Base-by-base conservation (phyloP, 768 basidiomycete species). In the Melanogaster broomeanus region DNA sequence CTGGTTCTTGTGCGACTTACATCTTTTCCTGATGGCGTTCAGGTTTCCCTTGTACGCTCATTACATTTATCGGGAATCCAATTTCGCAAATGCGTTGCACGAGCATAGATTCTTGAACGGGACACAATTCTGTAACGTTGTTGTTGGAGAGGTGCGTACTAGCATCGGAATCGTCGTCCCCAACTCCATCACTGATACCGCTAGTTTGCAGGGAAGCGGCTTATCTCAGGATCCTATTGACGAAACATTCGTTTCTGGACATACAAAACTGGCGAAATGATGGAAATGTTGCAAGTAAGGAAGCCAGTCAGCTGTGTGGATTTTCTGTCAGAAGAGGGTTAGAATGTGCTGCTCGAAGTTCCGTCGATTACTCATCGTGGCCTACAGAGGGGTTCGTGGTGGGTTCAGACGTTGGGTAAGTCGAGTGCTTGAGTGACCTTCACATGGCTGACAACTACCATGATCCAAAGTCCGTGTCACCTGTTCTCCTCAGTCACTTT, bases 191-290 rank as follows among this genome's bases (percentile, higher is more conserved):
- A 13, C 3, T 2, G 2, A 15, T 33, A 2, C n/a, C 41, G 22
- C 38, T n/a, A n/a, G 6, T 30, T 38, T 35, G 44, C 50, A 67
- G 90, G 88, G 16, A 87, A 92, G 60, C 76, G 87, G 9, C 74
- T 96, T 37, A 91, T 96, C 57, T 92, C 88, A 56, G 93, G 93
- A 15, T 90, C 88, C 24, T 93, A 94, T 62, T n/a, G 93, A 95
- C 49, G 93, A 93, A 67, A 92, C 1, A 94, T 96, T 53, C 78
- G 93, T 12, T 90, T 96, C 69, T 96, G 93, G 89, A 94, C 64
- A 78, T 96, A 19, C 77, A n/a, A 76, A 47, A 81, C 78, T 0
- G 83, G 79, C 5, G 79, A 81, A 59, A 72, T 80, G 72, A 85
- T n/a, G 86, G 70, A 89, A 87, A 61, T 90, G 88, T 58, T 93